These are phyloP conservation scores for Pascua guehoae DNA, from an alignment of 1,284 basidiomycete genomes.

Conservation along the genomic window DNA sequence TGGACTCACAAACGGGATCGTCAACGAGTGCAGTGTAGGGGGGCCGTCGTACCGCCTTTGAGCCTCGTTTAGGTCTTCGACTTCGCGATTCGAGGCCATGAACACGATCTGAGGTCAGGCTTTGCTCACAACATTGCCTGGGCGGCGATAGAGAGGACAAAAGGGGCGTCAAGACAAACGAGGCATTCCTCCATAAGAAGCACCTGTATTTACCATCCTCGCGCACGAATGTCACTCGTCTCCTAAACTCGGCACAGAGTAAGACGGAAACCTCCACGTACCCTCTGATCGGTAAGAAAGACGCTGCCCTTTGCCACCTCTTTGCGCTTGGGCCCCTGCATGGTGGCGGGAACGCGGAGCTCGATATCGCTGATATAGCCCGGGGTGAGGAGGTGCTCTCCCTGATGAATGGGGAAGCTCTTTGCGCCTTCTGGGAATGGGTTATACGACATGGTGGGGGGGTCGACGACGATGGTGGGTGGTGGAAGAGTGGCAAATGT, in stretches of 20 bases:
- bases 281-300: conserved; percentile 42
- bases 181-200: not conserved
- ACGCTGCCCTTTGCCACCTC: conserved; percentile 31
- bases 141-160: too few relatives aligned
- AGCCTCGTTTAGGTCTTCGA: conserved; percentile 9
- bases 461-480: not conserved
- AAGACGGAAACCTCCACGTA: conserved; percentile 16
- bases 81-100: conserved; percentile 7
- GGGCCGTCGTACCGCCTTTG: conserved; percentile 15
- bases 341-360: conserved; percentile 38
- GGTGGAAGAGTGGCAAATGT: not conserved
- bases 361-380: conserved; percentile 34
- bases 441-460: conserved; percentile 16
- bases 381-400: conserved; percentile 31
- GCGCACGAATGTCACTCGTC: not conserved
- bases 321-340: conserved; percentile 38
- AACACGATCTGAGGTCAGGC: conserved; percentile 27
- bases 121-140: not conserved
- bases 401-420: conserved; percentile 14
- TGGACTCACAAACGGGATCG: conserved; percentile 38
- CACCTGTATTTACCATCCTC: not conserved
- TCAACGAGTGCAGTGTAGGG: conserved; percentile 26
- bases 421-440: conserved; percentile 8
- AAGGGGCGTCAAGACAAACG: too few relatives aligned
- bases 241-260: not conserved